Evolutionary conservation across 176 grass and related monocot genomes (phyloP).

Genomic region (Saccharum spontaneum): DNA sequence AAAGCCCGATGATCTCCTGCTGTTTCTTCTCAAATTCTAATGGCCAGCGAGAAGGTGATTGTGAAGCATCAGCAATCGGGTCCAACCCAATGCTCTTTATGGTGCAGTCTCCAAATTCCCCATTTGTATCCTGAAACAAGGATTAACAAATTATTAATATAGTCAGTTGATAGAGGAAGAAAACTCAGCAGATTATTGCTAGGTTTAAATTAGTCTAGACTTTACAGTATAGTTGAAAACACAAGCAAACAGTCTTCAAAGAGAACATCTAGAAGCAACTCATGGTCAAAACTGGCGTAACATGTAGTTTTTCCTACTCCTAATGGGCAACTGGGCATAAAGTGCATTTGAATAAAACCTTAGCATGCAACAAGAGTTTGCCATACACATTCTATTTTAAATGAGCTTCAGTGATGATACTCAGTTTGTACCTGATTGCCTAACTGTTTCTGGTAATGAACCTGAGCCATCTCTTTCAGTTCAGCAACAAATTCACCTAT

Average conservation of each 20-base stretch:
- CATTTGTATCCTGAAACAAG: constrained; percentile 45
- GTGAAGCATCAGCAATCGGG: constrained; percentile 19
- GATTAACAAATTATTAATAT: constrained; percentile 9
- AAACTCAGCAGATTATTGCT: background rate
- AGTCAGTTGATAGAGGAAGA: background rate
- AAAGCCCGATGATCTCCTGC: constrained; percentile 79
- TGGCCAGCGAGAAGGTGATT: constrained; percentile 76
- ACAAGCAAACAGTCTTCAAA: background rate
- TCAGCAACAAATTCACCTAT: constrained; percentile 85
- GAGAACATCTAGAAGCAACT: background rate
- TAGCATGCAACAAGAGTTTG: background rate
- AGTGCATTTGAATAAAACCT: background rate
- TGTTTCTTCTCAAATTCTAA: constrained; percentile 82
- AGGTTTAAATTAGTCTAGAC: background rate
- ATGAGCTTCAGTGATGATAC: background rate
- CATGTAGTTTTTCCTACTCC: background rate
- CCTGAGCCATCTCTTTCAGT: constrained; percentile 90
- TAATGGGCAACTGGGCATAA: background rate
- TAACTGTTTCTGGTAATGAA: constrained; percentile 61
- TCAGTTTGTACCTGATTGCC: constrained; percentile 46
- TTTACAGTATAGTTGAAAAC: background rate
- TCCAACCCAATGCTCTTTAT: constrained; percentile 57
- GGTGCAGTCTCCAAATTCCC: constrained; percentile 43
- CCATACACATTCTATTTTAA: background rate
- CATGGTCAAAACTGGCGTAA: background rate